Evolutionary conservation across 805 yeast species (phyloP), one percentile per base, ranked within the genome.

Genomic region (Pichia ethanolica): DNA sequence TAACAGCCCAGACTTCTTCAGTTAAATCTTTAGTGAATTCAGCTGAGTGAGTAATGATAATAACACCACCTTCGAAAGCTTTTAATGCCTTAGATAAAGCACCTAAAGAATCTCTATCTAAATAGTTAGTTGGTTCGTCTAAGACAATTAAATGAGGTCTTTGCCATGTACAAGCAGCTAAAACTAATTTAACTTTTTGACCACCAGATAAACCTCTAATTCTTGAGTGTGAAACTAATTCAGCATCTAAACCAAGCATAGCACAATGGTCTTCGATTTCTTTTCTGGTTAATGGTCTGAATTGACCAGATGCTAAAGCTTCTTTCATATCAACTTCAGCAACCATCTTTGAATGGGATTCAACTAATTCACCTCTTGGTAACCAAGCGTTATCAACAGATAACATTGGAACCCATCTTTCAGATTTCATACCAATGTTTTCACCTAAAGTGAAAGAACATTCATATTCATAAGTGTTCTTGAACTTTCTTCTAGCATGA

Each of bases 261-360:
- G 90, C 82, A 81, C 99, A 93, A 81, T 93, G 99, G 69, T 82
- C 85, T 85, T 93, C 99, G 69, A 93, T 93, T 81, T 93, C 99
- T 84, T 93, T 93, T 86, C 99, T 90, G 75, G 98, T 93, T 75
- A 93, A 86, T 56, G 99, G 93, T 79, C 99, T 89, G 95, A 93
- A 93, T 82, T 93, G 99, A 81, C 99, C 99, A 66, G 98, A 91
- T 71, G 98, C 98, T 72, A 93, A 84, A 75, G 99, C 99, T 82
- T 91, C 99, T 86, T 93, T 93, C 99, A 93, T 91, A 77, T 95
- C 99, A 72, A 93, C 98, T 82, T 95, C 99, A 73, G 98, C 97
- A 76, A 95, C 97, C 83, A 90, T 73, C 89, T 93, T 93, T 71
- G 97, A 77, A 82, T 93, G 99, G 65, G 97, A 88, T 82, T 93